Percentiles rank a stretch among this genome's conserved stretches.
Evolutionary conservation across 1,284 basidiomycete genomes (phyloP).

Genomic region (Fomitopsis palustris): DNA sequence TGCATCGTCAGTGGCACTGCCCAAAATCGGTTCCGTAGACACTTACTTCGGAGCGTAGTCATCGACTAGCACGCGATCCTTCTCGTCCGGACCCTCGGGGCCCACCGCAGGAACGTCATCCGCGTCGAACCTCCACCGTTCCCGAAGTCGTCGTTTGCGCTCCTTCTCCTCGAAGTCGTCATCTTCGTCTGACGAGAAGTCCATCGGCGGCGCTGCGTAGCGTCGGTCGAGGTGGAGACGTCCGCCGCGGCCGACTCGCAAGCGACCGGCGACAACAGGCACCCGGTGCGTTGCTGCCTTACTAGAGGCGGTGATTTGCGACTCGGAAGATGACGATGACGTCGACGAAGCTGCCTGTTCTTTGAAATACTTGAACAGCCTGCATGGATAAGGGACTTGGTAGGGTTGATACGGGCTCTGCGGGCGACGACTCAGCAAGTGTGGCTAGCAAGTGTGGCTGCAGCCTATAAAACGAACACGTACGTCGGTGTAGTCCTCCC

Average conservation of each 20-base stretch:
- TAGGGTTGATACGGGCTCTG: slow-evolving; percentile 63
- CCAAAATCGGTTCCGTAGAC: neutral
- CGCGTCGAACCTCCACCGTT: slow-evolving; percentile 68
- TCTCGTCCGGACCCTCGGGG: slow-evolving; percentile 63
- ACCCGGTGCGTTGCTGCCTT: slow-evolving; percentile 32
- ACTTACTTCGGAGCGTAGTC: slow-evolving; percentile 63
- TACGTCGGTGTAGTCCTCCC: slow-evolving; percentile 86
- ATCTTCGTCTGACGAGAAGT: slow-evolving; percentile 13
- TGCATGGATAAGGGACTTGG: slow-evolving; percentile 44
- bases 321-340: slow-evolving; percentile 27
- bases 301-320: slow-evolving; percentile 28
- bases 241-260: slow-evolving; percentile 81
- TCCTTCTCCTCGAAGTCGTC: slow-evolving; percentile 37
- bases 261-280: slow-evolving; percentile 54
- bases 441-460: neutral
- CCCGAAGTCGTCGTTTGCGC: slow-evolving; percentile 40
- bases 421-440: slow-evolving; percentile 6
- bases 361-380: slow-evolving; percentile 60
- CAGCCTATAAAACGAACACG: slow-evolving; percentile 19
- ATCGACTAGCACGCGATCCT: slow-evolving; percentile 64
- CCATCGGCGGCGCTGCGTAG: slow-evolving; percentile 6
- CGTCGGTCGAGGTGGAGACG: slow-evolving; percentile 78
- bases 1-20: neutral
- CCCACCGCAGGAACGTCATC: slow-evolving; percentile 58
- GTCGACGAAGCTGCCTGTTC: slow-evolving; percentile 21